Evolutionary conservation across 108 stramenopile genomes (phyloP), one percentile per base, ranked within the genome.

Genomic region (Phaeodactylum tricornutum): DNA sequence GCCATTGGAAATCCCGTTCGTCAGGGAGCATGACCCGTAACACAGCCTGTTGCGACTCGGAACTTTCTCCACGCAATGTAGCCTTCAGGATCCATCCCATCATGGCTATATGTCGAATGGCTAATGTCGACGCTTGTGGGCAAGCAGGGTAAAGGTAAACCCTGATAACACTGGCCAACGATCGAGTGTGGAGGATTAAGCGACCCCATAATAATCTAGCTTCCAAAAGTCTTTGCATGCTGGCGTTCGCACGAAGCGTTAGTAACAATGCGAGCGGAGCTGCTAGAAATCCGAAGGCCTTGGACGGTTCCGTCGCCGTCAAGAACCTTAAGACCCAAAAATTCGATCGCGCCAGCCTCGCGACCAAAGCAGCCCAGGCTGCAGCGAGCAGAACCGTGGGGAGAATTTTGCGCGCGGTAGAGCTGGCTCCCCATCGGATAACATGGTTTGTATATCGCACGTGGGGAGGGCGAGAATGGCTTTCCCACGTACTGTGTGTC

Each of bases 71-170:
- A 27, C 69, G 43, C 30, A 61, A 31, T 2, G 30, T 9, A 1
- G 59, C 64, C 40, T 71, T 71, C 17, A 71, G 8, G 2, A 28
- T 29, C 68, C 68, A 69, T 15, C 64, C 59, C 28, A 71, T 31
- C 15, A 61, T 33, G 12, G 59, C 31, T 35, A 71, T 29, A 32
- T 56, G 59, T 38, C 69, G 58, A 0, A 29, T 50, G 0, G 53
- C 52, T 23, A 53, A 35, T 2, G 59, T 21, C 9, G 59, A 25
- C 14, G 59, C 29, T 29, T 59, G 29, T 33, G 58, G 69, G 28
- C 40, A 26, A 14, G 24, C 17, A 3, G 41, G 31, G 15, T 47
- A 49, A 12, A 55, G 23, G 43, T 65, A 61, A 37, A 47, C 34
- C 15, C 16, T 30, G 21, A 61, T 0, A 11, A 63, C 32, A 36